Percentiles rank a stretch among this genome's conserved stretches.
These are phyloP conservation scores for Platanthera zijinensis DNA, from an alignment of 106 monocot species.

Conservation along the genomic window DNA sequence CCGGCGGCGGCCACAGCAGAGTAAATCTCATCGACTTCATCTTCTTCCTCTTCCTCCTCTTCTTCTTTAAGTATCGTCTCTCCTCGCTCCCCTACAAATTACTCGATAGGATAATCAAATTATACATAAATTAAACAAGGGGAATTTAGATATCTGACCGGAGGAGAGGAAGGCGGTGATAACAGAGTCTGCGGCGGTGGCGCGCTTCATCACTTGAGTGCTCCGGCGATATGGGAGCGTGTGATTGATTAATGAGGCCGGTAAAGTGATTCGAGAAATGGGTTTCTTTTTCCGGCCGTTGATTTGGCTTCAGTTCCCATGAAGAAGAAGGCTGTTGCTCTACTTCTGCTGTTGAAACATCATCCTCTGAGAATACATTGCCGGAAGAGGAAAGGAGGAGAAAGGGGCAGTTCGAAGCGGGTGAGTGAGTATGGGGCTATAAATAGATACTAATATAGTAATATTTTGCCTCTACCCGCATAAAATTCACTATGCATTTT, in stretches of 20 bases:
- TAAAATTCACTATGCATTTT: too few species aligned
- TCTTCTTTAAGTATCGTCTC: not conserved
- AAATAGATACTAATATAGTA: too few species aligned
- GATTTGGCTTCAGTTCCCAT: too few species aligned
- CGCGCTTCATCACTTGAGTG: constrained; percentile 37
- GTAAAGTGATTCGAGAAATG: not conserved
- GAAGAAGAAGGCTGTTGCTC: too few species aligned
- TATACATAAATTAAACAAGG: not conserved
- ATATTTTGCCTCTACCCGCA: too few species aligned
- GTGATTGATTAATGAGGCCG: not conserved
- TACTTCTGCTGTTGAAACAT: too few species aligned
- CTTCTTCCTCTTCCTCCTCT: constrained; percentile 6
- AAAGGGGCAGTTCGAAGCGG: too few species aligned
- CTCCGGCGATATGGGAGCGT: not conserved
- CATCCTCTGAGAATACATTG: too few species aligned
- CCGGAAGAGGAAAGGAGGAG: too few species aligned
- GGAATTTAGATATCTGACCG: not conserved
- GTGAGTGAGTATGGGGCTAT: too few species aligned
- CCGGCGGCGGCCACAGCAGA: constrained; percentile 9
- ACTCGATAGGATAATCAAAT: not conserved
- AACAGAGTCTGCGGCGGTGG: constrained; percentile 29
- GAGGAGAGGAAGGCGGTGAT: constrained; percentile 15
- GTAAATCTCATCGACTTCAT: constrained; percentile 25
- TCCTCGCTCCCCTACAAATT: constrained; percentile 2
- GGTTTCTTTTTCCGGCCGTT: too few species aligned